Conservation (phyloP, 345 rosid genomes). For the Turnera subulata region DNA sequence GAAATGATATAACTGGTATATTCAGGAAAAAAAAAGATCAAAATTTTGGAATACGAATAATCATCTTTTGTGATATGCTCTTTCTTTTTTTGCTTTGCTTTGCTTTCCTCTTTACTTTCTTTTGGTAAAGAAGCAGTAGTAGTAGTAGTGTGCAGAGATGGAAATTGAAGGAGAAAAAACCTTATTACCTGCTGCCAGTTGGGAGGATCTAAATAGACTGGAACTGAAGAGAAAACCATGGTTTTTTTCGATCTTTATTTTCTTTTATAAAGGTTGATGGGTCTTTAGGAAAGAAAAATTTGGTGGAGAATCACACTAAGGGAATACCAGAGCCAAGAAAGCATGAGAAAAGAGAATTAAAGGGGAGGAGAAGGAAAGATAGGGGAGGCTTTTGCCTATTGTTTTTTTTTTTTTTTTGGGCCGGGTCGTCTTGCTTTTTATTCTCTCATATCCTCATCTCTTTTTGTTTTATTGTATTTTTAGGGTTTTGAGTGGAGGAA, state of each 20-base stretch:
- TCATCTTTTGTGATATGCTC: conserved; percentile 28
- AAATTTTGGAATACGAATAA: conserved; percentile 54
- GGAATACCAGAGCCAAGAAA: conserved; percentile 44
- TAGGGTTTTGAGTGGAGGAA: conserved; percentile 66
- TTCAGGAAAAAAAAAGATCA: conserved; percentile 38
- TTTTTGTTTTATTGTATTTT: conserved; percentile 45
- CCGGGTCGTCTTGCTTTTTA: conserved; percentile 8
- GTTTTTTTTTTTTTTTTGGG: conserved; percentile 14
- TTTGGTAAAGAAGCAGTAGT: conserved; percentile 4
- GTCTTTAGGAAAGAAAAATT: conserved; percentile 44
- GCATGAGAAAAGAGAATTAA: conserved; percentile 26
- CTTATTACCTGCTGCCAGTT: conserved; percentile 69
- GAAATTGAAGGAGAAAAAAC: conserved; percentile 29
- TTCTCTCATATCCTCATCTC: conserved; percentile 30
- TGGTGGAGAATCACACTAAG: conserved; percentile 66
- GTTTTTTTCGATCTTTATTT: conserved; percentile 27
- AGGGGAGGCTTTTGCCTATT: conserved; percentile 28
- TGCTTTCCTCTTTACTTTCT: conserved; percentile 13
- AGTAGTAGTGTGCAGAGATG: no score
- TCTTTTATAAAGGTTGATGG: conserved; percentile 63
- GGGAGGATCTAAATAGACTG: conserved; percentile 59
- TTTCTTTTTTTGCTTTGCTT: no score
- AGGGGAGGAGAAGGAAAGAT: conserved; percentile 18
- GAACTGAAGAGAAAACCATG: conserved; percentile 71
- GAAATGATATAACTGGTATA: conserved; percentile 39